phyloP scores from a whole-genome alignment of 768 basidiomycete species.

The Mycena albidolilacea region DNA sequence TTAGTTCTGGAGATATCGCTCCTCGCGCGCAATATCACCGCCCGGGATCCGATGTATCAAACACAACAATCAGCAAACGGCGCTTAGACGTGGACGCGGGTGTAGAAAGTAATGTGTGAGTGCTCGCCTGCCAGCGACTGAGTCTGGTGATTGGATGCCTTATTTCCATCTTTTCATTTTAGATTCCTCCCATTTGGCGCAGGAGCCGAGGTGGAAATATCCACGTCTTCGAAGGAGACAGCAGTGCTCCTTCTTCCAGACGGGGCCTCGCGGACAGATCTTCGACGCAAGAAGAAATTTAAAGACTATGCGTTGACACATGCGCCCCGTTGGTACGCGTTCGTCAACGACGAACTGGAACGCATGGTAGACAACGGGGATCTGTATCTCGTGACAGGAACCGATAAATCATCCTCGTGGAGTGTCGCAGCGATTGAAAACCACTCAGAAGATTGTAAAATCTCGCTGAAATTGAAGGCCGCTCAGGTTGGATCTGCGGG shows the following conservation, averaged over 20 bases:
- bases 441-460: background rate
- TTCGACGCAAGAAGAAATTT: background rate
- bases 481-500: background rate
- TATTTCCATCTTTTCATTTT: background rate
- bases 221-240: background rate
- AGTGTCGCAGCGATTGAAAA: background rate
- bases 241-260: background rate
- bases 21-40: background rate
- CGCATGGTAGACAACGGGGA: background rate
- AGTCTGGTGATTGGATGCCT: no score
- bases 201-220: background rate
- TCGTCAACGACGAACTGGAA: constrained; percentile 1
- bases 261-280: background rate
- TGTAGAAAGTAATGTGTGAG: background rate
- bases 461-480: background rate
- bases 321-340: background rate
- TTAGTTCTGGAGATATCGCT: background rate
- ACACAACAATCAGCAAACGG: background rate
- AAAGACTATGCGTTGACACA: background rate
- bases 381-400: background rate
- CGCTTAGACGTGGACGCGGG: background rate
- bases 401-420: background rate
- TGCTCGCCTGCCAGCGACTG: no score
- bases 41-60: background rate
- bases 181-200: background rate